Base-by-base conservation (phyloP, 352 stramenopile species). In the Globisporangium perplexum region DNA sequence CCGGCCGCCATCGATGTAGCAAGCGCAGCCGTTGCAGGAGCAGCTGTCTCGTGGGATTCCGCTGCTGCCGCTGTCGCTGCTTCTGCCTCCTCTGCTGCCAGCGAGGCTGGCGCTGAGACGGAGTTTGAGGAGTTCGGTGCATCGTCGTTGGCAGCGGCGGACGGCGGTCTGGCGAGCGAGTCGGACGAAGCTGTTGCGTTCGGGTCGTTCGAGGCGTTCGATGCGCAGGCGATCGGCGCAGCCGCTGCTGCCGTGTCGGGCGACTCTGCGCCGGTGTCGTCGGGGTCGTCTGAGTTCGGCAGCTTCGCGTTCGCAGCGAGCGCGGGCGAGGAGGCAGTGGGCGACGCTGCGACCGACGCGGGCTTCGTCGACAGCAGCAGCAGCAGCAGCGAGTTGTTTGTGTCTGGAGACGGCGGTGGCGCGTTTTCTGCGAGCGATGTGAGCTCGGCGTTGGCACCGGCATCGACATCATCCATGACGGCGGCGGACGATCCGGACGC, bases 241-340 rank as follows among this genome's bases (percentile, higher is more conserved):
- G n/a, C 44, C 4, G 22, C 44, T 12, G 44, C 18, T 17, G 24
- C 24, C 20, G 44, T 35, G 33, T 39, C 33, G 23, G 24, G 20
- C 24, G 44, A 49, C 15, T 33, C 22, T 3, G 44, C 44, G 24
- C 20, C 44, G 4, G 7, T 15, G 43, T 48, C 44, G 44, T 49
- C 24, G 11, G 44, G 1, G 22, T 49, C 23, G 10, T 12, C 7
- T 20, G 44, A 49, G 12, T 35, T 49, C 24, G 44, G 24, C 15
- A 38, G 24, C 45, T 50, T 50, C 30, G 45, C 1, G 45, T 50
- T 50, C 12, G n/a, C n/a, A n/a, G 3, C 26, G 44, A 36, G 44
- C 24, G 44, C 28, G 24, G 15, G 11, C 14, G 15, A 17, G 11
- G 35, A 41, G n/a, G 3, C 35, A 41, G 35, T 15, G 30, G 30